These are phyloP conservation scores for Beauveria scarabaeidicola DNA, from an alignment of 2,329 filamentous ascomycete species.

Conservation along the genomic window DNA sequence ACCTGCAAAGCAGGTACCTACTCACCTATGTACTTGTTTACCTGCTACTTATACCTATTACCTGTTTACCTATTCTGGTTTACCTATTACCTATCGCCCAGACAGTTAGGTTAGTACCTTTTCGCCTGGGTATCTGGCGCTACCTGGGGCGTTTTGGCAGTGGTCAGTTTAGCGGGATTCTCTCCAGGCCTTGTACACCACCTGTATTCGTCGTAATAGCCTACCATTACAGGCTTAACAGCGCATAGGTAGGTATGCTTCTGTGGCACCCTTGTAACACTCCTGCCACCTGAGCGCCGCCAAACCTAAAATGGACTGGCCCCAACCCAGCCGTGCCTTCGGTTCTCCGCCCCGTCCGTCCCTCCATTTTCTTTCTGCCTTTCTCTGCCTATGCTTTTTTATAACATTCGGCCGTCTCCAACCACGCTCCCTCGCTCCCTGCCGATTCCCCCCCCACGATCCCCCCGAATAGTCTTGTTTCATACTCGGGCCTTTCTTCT, in stretches of 20 bases:
- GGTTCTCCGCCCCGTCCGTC: conserved; percentile 22
- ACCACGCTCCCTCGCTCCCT: conserved; percentile 24
- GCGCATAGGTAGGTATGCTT: background rate
- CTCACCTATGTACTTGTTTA: no score
- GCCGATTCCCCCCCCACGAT: conserved; percentile 8
- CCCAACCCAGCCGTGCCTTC: conserved; percentile 20
- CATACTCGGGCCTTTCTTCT: conserved; percentile 14
- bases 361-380: conserved; percentile 24
- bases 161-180: no score
- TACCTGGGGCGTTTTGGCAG: no score
- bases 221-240: no score
- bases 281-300: background rate
- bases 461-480: background rate
- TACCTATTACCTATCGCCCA: no score
- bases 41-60: no score
- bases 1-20: no score
- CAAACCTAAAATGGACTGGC: conserved; percentile 17
- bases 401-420: conserved; percentile 24
- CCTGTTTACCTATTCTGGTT: no score
- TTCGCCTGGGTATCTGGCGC: no score
- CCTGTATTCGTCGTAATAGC: no score
- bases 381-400: conserved; percentile 29
- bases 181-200: no score
- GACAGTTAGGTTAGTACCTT: no score
- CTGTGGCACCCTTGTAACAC: conserved; percentile 1